Conservation (phyloP, 1,139 yeast genomes). For the Suhomyces terraborum region DNA sequence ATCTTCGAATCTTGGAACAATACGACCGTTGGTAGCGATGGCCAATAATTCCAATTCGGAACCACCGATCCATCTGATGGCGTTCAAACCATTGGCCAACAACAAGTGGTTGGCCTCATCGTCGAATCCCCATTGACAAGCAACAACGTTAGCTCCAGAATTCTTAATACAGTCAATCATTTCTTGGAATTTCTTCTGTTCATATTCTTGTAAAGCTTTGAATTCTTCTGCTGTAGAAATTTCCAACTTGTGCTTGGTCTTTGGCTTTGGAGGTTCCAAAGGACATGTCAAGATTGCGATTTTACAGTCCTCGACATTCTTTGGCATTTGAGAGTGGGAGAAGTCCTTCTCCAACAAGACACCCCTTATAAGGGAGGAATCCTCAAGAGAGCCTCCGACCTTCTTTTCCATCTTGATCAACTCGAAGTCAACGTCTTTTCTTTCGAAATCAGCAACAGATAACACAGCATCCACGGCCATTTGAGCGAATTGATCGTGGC, state of each 20-base stretch:
- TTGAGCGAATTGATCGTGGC: slow-evolving; percentile 89
- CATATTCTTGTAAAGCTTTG: slow-evolving; percentile 85
- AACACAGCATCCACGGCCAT: slow-evolving; percentile 98
- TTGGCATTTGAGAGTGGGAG: slow-evolving; percentile 98
- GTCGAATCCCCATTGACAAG: slow-evolving; percentile 99
- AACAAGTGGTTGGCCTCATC: slow-evolving; percentile 97
- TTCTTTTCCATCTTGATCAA: slow-evolving; percentile 93
- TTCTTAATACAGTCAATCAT: slow-evolving; percentile 87
- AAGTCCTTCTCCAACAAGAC: slow-evolving; percentile 94
- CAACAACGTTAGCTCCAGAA: slow-evolving; percentile 93
- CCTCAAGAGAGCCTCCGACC: slow-evolving; percentile 91
- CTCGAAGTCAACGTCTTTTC: slow-evolving; percentile 96
- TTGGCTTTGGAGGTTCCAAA: slow-evolving; percentile 99
- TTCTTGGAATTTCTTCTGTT: slow-evolving; percentile 83
- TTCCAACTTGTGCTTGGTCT: slow-evolving; percentile 95
- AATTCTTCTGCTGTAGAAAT: slow-evolving; percentile 92
- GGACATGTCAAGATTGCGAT: slow-evolving; percentile 97
- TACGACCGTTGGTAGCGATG: slow-evolving; percentile 95
- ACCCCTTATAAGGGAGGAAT: slow-evolving; percentile 82
- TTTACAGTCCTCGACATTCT: slow-evolving; percentile 73
- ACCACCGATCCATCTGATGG: slow-evolving; percentile 99
- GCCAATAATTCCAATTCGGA: slow-evolving; percentile 95
- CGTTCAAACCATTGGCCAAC: slow-evolving; percentile 84
- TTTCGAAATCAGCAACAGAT: slow-evolving; percentile 86
- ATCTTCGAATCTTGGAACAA: slow-evolving; percentile 96